These are phyloP conservation scores for Epichloe uncinata DNA, from an alignment of 2,329 filamentous ascomycete genomes.

Conservation along the genomic window DNA sequence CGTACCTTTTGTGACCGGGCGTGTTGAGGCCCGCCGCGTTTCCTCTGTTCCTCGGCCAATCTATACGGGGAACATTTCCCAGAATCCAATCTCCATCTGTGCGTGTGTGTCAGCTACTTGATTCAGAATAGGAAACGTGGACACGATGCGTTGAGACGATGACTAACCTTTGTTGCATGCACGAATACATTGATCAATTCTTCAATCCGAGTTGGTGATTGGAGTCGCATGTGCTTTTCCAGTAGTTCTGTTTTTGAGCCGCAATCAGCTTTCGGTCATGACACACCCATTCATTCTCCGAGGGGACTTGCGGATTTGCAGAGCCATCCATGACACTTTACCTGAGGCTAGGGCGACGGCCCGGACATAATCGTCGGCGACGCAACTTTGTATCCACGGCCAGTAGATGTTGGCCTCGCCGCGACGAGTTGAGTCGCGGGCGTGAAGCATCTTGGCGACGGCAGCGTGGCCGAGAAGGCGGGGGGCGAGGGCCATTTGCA, in stretches of 20 bases:
- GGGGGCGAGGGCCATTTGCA: slow-evolving; percentile 74
- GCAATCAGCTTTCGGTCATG: neutral
- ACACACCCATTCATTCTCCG: neutral
- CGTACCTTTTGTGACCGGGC: too few species aligned
- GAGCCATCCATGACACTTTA: slow-evolving; percentile 25
- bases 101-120: neutral
- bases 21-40: too few species aligned
- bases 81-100: slow-evolving; percentile 42
- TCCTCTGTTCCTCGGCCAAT: neutral
- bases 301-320: too few species aligned
- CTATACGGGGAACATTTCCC: slow-evolving; percentile 36
- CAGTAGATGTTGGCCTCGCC: slow-evolving; percentile 60
- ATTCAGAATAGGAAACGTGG: too few species aligned
- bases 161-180: slow-evolving; percentile 64
- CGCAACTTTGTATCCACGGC: slow-evolving; percentile 85
- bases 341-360: slow-evolving; percentile 59
- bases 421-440: slow-evolving; percentile 44
- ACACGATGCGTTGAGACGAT: too few species aligned
- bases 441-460: slow-evolving; percentile 59
- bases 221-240: slow-evolving; percentile 57
- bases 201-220: slow-evolving; percentile 64
- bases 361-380: slow-evolving; percentile 62
- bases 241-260: slow-evolving; percentile 44
- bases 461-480: slow-evolving; percentile 82
- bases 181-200: slow-evolving; percentile 76